Conservation (phyloP, 169 alveolate species). For the Plasmodium sp. region DNA sequence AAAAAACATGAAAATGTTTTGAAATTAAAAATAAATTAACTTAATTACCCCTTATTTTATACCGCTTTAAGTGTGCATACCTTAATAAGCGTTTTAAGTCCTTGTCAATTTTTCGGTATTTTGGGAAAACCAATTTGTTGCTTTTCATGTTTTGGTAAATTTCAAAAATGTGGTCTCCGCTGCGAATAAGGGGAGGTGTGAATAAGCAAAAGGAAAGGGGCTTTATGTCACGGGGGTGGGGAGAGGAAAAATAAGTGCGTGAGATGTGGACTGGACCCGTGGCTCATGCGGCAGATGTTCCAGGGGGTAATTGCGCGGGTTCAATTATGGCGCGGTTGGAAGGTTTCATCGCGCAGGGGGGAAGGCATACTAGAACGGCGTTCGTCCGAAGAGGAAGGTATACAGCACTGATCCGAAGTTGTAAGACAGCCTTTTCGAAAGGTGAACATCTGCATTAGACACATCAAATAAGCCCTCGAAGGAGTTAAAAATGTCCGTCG, state of each 20-base stretch:
- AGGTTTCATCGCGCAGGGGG: background rate
- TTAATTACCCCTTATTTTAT: slow-evolving; percentile 23
- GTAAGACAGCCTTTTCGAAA: slow-evolving; percentile 47
- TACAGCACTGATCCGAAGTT: slow-evolving; percentile 69
- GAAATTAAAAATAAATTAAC: slow-evolving; percentile 30
- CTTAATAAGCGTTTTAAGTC: slow-evolving; percentile 43
- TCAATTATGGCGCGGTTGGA: background rate
- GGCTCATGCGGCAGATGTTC: background rate
- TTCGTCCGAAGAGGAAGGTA: slow-evolving; percentile 52
- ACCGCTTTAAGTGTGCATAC: slow-evolving; percentile 8
- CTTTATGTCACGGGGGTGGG: background rate
- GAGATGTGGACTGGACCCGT: background rate
- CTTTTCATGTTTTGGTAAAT: slow-evolving; percentile 56
- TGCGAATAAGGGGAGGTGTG: background rate
- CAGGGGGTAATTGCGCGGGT: background rate
- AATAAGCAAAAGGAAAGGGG: slow-evolving; percentile 1
- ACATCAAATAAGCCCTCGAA: slow-evolving; percentile 41
- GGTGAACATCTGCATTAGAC: background rate
- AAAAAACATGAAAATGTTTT: background rate
- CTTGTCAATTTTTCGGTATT: slow-evolving; percentile 33
- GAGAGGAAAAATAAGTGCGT: background rate
- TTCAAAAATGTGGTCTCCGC: slow-evolving; percentile 66
- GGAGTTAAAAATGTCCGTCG: slow-evolving; percentile 61
- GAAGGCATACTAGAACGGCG: slow-evolving; percentile 46
- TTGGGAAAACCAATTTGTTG: slow-evolving; percentile 29